Conservation (phyloP, 306 rosid genomes). For the Arachis stenosperma region DNA sequence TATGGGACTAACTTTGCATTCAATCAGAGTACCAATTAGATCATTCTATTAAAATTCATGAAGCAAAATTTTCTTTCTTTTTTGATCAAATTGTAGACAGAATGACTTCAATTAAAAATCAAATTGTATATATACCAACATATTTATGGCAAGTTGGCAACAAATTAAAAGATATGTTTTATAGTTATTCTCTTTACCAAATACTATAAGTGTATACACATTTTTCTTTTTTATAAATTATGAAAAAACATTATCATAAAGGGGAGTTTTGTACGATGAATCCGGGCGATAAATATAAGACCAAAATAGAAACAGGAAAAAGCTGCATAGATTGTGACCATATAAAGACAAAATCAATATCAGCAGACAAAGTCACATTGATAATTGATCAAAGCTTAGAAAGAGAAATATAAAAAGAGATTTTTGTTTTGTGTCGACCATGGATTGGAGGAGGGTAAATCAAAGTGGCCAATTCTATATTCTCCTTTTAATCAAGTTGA, state of each 20-base stretch:
- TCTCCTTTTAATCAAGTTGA: background rate
- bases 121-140: no score
- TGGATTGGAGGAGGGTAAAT: conserved; percentile 31
- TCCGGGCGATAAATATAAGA: conserved; percentile 68
- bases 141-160: no score
- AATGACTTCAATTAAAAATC: no score
- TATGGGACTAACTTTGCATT: background rate
- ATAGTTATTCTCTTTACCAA: no score
- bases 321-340: conserved; percentile 23
- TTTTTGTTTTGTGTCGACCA: conserved; percentile 30
- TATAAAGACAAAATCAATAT: conserved; percentile 46
- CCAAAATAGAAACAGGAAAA: conserved; percentile 31
- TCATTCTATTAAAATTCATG: background rate
- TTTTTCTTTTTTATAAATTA: no score
- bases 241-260: no score
- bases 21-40: background rate
- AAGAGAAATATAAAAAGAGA: conserved; percentile 35
- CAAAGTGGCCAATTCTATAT: conserved; percentile 29
- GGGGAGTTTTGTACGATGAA: conserved; percentile 63
- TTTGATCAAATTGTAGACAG: no score
- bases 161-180: no score
- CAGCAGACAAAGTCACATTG: conserved; percentile 41
- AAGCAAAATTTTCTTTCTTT: background rate
- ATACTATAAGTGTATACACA: no score
- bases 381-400: conserved; percentile 47